Conservation (phyloP, 2,329 filamentous ascomycete species). For the Colletotrichum zoysiae region DNA sequence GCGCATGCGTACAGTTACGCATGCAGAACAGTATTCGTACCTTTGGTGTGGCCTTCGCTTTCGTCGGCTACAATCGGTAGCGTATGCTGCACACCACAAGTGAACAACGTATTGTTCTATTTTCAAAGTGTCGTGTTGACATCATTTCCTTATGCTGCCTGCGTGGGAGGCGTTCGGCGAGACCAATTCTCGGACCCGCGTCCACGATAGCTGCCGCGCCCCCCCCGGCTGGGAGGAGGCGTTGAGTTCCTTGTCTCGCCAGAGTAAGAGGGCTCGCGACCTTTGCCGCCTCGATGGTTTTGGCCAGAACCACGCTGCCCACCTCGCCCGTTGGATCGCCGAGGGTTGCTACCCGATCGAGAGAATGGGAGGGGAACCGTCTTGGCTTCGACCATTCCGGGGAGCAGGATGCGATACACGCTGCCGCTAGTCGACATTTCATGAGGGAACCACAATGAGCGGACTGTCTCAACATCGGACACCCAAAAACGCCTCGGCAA, state of each 20-base stretch:
- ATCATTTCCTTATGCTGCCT: constrained; percentile 30
- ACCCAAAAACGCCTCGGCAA: constrained; percentile 65
- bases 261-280: constrained; percentile 39
- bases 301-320: constrained; percentile 40
- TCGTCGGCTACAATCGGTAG: constrained; percentile 26
- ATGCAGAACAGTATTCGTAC: constrained; percentile 16
- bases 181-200: constrained; percentile 58
- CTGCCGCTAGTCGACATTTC: constrained; percentile 43
- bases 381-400: constrained; percentile 56
- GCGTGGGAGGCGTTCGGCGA: constrained; percentile 45
- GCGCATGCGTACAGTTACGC: constrained; percentile 9
- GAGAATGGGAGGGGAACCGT: constrained; percentile 54
- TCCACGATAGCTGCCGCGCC: constrained; percentile 56
- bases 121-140: not conserved
- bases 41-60: constrained; percentile 16
- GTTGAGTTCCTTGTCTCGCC: constrained; percentile 30
- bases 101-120: constrained; percentile 1
- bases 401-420: constrained; percentile 54
- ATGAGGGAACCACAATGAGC: constrained; percentile 45
- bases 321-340: constrained; percentile 45
- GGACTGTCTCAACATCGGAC: constrained; percentile 53
- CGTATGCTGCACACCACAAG: constrained; percentile 1
- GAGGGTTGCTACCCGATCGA: constrained; percentile 50
- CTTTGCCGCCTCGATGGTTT: constrained; percentile 44
- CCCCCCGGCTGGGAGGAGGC: constrained; percentile 50